Conservation (phyloP, 192 early-diverging fungal species). For the Oehlia diaphana region DNA sequence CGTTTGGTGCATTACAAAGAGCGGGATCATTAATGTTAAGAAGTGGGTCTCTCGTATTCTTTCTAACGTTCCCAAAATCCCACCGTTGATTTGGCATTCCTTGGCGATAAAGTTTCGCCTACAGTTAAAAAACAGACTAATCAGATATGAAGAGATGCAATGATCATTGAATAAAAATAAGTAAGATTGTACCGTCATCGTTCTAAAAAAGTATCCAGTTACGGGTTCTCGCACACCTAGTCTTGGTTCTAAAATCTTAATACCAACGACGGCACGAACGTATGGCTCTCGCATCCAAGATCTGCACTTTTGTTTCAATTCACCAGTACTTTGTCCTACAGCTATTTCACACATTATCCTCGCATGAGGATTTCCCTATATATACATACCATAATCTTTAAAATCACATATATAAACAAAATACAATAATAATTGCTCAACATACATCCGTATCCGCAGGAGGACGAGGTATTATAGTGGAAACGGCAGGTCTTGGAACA, state of each 20-base stretch:
- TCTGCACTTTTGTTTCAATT: constrained; percentile 7
- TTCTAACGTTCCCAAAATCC: constrained; percentile 21
- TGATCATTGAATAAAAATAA: constrained; percentile 8
- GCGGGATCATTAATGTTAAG: too few relatives aligned
- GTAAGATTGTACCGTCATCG: constrained; percentile 24
- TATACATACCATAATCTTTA: constrained; percentile 22
- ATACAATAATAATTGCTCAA: constrained; percentile 20
- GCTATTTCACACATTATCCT: constrained; percentile 11
- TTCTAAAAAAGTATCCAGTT: constrained; percentile 22
- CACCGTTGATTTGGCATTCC: background rate
- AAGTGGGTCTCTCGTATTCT: too few relatives aligned
- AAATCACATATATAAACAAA: background rate
- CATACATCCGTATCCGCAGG: constrained; percentile 4
- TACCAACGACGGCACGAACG: background rate
- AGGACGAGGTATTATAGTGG: background rate
- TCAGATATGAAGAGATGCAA: constrained; percentile 21
- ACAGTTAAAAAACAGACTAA: constrained; percentile 10
- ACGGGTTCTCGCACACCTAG: background rate
- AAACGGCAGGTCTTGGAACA: too few relatives aligned
- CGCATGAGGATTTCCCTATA: constrained; percentile 18
- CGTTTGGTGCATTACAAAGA: too few relatives aligned
- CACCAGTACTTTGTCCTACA: background rate
- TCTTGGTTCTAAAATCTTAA: background rate
- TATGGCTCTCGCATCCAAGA: constrained; percentile 7
- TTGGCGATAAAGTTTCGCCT: constrained; percentile 23